These are phyloP conservation scores for Asterophora parasitica DNA, from an alignment of 768 basidiomycete species.

Conservation along the genomic window DNA sequence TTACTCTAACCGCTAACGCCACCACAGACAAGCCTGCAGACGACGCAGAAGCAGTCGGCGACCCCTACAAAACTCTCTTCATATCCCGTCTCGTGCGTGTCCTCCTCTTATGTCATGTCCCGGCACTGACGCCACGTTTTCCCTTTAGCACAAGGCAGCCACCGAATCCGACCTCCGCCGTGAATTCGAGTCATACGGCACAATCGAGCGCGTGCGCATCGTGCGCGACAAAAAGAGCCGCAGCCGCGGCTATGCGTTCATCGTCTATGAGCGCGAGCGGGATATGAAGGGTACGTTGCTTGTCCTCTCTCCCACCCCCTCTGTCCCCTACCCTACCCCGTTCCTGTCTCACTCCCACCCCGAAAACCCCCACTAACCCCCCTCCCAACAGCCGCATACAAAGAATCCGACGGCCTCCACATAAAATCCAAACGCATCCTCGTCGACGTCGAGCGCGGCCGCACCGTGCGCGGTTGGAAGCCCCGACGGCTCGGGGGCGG, in stretches of 20 bases:
- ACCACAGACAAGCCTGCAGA: constrained; percentile 85
- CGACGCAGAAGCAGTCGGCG: constrained; percentile 85
- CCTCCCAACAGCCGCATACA: constrained; percentile 74
- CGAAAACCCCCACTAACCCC: constrained; percentile 9
- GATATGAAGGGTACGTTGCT: constrained; percentile 98
- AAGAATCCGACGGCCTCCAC: constrained; percentile 95
- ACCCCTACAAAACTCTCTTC: constrained; percentile 98
- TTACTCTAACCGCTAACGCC: constrained; percentile 8
- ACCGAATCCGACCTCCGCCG: constrained; percentile 89
- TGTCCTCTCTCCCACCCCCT: too few relatives aligned
- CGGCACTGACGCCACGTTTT: too few relatives aligned
- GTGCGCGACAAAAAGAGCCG: constrained; percentile 88
- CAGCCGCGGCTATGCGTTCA: constrained; percentile 90
- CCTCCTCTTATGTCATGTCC: too few relatives aligned
- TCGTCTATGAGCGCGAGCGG: constrained; percentile 95
- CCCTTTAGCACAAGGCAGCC: constrained; percentile 78
- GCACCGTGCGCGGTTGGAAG: constrained; percentile 98
- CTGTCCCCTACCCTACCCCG: not conserved
- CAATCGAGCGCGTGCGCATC: constrained; percentile 90
- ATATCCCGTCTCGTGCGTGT: constrained; percentile 77
- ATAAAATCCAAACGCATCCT: constrained; percentile 95
- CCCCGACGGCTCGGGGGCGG: constrained; percentile 96
- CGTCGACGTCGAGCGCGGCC: constrained; percentile 96
- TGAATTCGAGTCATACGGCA: constrained; percentile 94
- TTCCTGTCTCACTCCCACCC: too few relatives aligned